Evolutionary conservation across 192 early-diverging fungal genomes (phyloP), one percentile per base, ranked within the genome.

Genomic region (Podila clonocystis): DNA sequence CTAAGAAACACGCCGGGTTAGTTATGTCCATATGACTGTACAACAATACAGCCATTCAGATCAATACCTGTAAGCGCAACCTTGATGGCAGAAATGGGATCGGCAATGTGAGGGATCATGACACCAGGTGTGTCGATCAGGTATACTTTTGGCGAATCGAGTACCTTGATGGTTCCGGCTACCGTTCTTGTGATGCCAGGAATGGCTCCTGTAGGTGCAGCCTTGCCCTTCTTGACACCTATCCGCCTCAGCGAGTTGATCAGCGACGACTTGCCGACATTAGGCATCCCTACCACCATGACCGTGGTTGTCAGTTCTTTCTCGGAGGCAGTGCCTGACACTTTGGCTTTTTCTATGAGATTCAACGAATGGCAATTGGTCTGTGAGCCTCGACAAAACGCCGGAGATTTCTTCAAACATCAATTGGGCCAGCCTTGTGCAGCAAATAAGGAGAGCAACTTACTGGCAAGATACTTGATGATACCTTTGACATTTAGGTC

Each of bases 191-290:
- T 99, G 36, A 98, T 92, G 8, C 97, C 97, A 5, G 97, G 95
- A 45, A 89, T 87, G 7, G 92, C 92, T 0, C 95, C 96, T 4
- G 97, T 97, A 15, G 83, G 85, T 12, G 93, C 94, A 12, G 93
- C 95, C 82, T 97, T 97, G 5, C 91, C 89, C 70, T 91, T 93
- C 12, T 87, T 84, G 8, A 93, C 85, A 17, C 96, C 96, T 15
- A 94, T 74, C 50, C 91, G 80, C 31, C 97, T 86, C 65, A 99
- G 77, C 2, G 95, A 87, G 71, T 99, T 99, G 67, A 97, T 95
- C 58, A 99, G 68, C 28, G 96, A 93, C 2, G 95, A 96, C 74
- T 99, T 99, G 12, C 97, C 97, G 59, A 99, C 97, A 84, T 99
- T 99, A 6, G 97, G 97, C 89, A 97, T 92, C 7, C 97, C 97